Percentiles rank a stretch among this genome's conserved stretches.
These are phyloP conservation scores for Naganishia liquefaciens DNA, from an alignment of 1,284 basidiomycete species.

Conservation along the genomic window DNA sequence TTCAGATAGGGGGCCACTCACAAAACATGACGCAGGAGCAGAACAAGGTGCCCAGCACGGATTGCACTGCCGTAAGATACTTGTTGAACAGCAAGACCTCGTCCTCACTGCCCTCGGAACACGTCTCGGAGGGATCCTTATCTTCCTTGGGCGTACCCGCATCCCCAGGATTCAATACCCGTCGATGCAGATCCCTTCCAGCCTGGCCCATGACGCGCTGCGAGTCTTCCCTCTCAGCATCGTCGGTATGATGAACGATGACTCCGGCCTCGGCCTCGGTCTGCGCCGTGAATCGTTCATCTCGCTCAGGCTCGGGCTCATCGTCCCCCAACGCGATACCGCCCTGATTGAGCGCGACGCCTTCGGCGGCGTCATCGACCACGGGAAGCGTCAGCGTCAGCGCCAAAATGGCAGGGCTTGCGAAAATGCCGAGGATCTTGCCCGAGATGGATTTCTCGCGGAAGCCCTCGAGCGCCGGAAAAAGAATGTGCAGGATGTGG, in stretches of 20 bases:
- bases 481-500: constrained; percentile 62
- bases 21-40: constrained; percentile 72
- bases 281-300: background rate
- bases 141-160: constrained; percentile 50
- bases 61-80: constrained; percentile 77
- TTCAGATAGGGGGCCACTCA: constrained; percentile 52
- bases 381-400: constrained; percentile 91
- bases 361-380: constrained; percentile 59
- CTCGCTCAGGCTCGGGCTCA: constrained; percentile 53
- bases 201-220: constrained; percentile 36
- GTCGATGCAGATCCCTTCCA: constrained; percentile 48
- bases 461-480: constrained; percentile 82
- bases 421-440: constrained; percentile 73
- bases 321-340: constrained; percentile 42
- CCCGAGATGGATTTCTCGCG: constrained; percentile 69
- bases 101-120: constrained; percentile 32
- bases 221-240: constrained; percentile 37
- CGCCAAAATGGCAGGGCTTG: constrained; percentile 79
- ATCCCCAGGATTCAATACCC: constrained; percentile 10
- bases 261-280: constrained; percentile 4
- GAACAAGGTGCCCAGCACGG: constrained; percentile 74
- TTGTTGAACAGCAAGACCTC: constrained; percentile 66
- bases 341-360: constrained; percentile 40
- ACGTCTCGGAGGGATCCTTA: constrained; percentile 64
- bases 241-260: constrained; percentile 12